Evolutionary conservation across 2,329 filamentous ascomycete genomes (phyloP).

Genomic region (Talaromyces atroroseus): DNA sequence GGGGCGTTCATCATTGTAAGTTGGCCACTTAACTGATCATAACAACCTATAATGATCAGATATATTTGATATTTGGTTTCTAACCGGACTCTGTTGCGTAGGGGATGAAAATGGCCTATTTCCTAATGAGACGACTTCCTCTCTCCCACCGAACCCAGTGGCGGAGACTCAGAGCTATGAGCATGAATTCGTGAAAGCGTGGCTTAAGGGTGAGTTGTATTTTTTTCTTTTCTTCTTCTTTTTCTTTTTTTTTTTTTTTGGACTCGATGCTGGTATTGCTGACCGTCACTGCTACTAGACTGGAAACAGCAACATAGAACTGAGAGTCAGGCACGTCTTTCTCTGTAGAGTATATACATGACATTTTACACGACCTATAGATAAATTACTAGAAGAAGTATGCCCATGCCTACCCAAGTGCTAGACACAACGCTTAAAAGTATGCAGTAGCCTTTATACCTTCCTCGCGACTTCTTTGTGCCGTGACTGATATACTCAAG

Average conservation of each 20-base stretch:
- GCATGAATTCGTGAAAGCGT: constrained; percentile 45
- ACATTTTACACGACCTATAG: neutral
- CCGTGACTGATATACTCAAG: too few relatives aligned
- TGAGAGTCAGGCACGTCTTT: neutral
- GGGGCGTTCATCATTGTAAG: constrained; percentile 16
- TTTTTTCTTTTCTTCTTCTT: neutral
- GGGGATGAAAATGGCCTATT: constrained; percentile 49
- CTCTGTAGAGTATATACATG: neutral
- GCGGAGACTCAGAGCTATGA: constrained; percentile 42
- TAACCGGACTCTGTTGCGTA: constrained; percentile 6
- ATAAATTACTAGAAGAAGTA: neutral
- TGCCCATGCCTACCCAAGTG: neutral
- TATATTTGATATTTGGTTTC: neutral
- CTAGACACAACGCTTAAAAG: neutral
- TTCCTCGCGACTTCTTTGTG: neutral
- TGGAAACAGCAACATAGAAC: neutral
- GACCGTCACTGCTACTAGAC: neutral
- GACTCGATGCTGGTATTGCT: neutral
- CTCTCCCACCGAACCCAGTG: constrained; percentile 44
- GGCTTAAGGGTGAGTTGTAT: constrained; percentile 38
- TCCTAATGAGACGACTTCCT: constrained; percentile 46
- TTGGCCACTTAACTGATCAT: neutral
- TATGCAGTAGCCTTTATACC: neutral
- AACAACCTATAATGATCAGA: too few relatives aligned
- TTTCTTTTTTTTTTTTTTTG: too few relatives aligned